Percentiles rank a stretch among this genome's conserved stretches.
Evolutionary conservation across 1,284 basidiomycete species (phyloP).

Genomic region (Vanrija sp.): DNA sequence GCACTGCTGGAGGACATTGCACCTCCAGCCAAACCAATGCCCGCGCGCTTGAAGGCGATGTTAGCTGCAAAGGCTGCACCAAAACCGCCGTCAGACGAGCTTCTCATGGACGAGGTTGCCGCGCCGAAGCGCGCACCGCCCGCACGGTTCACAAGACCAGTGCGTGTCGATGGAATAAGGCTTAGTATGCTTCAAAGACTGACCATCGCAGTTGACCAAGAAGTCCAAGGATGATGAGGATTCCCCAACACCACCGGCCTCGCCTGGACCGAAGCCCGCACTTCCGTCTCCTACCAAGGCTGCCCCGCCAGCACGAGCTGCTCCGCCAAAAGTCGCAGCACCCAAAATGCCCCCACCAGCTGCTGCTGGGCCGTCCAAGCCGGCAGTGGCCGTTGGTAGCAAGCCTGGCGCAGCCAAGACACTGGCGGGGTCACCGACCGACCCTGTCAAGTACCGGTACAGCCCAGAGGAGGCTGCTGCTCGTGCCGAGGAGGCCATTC

Average conservation of each 20-base stretch:
- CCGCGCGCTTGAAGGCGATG: neutral
- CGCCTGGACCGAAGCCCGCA: neutral
- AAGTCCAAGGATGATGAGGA: too few relatives aligned
- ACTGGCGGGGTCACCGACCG: conserved; percentile 57
- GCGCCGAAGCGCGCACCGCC: conserved; percentile 27
- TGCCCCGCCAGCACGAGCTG: conserved; percentile 1
- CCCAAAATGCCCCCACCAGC: conserved; percentile 28
- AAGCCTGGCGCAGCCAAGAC: conserved; percentile 53
- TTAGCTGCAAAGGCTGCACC: conserved; percentile 3
- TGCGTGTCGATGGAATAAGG: neutral
- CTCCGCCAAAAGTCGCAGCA: conserved; percentile 28
- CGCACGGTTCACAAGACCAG: conserved; percentile 23
- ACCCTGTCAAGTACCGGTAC: conserved; percentile 87
- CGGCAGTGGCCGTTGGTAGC: conserved; percentile 37
- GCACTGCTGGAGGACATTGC: conserved; percentile 4
- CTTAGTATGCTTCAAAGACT: neutral
- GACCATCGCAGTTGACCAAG: neutral
- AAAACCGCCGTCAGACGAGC: conserved; percentile 14
- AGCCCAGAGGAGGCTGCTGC: conserved; percentile 88
- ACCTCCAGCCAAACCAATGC: conserved; percentile 2
- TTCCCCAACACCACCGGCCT: too few relatives aligned
- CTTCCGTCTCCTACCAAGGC: conserved; percentile 6
- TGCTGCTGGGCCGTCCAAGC: conserved; percentile 41
- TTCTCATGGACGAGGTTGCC: conserved; percentile 26
- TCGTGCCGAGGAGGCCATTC: conserved; percentile 71